Evolutionary conservation across 2,329 filamentous ascomycete genomes (phyloP).

Genomic region (Apiospora arundinis): DNA sequence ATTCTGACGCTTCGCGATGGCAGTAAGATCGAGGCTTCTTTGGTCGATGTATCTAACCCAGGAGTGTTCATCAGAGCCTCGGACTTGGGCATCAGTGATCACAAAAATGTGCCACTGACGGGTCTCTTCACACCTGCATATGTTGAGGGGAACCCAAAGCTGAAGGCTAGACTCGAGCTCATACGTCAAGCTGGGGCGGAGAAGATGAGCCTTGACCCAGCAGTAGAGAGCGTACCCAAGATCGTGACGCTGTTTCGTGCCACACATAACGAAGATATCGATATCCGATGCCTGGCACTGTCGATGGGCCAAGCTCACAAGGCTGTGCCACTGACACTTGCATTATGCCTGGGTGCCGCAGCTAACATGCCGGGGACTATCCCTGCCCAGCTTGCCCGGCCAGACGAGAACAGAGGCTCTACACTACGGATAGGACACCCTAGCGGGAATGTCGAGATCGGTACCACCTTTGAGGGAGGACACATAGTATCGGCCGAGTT

Average conservation of each 20-base stretch:
- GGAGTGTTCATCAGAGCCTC: conserved; percentile 46
- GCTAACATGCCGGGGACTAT: conserved; percentile 49
- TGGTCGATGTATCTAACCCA: conserved; percentile 50
- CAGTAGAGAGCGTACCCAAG: conserved; percentile 49
- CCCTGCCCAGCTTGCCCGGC: conserved; percentile 41
- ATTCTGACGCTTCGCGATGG: conserved; percentile 37
- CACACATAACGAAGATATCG: conserved; percentile 34
- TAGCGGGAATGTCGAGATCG: conserved; percentile 53
- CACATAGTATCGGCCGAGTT: conserved; percentile 52
- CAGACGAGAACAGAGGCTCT: conserved; percentile 25
- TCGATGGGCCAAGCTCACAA: conserved; percentile 54
- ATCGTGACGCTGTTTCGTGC: conserved; percentile 50
- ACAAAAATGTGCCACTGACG: background rate
- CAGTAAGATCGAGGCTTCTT: conserved; percentile 40
- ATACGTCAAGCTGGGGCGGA: conserved; percentile 46
- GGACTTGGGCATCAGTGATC: conserved; percentile 32
- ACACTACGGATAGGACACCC: conserved; percentile 53
- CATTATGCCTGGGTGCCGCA: conserved; percentile 48
- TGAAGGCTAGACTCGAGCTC: conserved; percentile 43
- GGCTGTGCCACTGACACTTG: conserved; percentile 49
- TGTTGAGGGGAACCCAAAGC: conserved; percentile 40
- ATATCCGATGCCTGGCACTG: conserved; percentile 54
- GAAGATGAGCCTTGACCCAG: conserved; percentile 48
- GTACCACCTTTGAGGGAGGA: conserved; percentile 47
- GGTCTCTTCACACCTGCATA: conserved; percentile 36